Evolutionary conservation across 257 asterid genomes (phyloP), one percentile per base, ranked within the genome.

Genomic region (Solanum corneliomulleri): DNA sequence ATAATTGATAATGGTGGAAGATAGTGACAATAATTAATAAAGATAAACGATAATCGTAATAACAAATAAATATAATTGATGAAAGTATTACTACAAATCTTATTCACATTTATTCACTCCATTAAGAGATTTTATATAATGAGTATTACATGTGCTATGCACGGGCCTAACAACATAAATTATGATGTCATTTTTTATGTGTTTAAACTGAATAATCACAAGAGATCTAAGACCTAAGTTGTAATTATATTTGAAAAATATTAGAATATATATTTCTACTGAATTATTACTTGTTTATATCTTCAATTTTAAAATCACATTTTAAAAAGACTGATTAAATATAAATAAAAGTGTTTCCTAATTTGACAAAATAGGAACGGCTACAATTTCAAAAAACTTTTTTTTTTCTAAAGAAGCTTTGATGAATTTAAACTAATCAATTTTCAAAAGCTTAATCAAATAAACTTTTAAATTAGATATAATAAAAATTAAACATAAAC

Each of bases 21-120:
- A 60, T 0, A 21, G 23, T 60, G 13, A 0, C 2, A 9, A 11
- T 21, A 23, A n/a, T 62, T 62, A 29, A 62, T 62, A 62, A 23
- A 9, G 3, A 3, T 60, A 7, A 0, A 62, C 15, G 3, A 23
- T 4, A 0, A 2, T 49, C 0, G 1, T 60, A 60, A 62, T 3
- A 11, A n/a, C 15, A 11, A 62, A 1, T 62, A 31, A 11, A 62
- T 62, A 25, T 23, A 23, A 60, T 23, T 23, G 2, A 1, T 5
- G 27, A 60, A 60, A 49, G 21, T 49, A 49, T 0, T 49, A 18
- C 8, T 56, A 56, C 29, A 21, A 10, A 23, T 60, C 7, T 23
- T 60, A 23, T 23, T 52, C 9, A 16, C 0, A 52, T 52, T 3
- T 52, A 7, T 52, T 16, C 70, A 62, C 14, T 9, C 31, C 31